These are phyloP conservation scores for Schizophyllum amplum DNA, from an alignment of 1,284 basidiomycete genomes.

Conservation along the genomic window DNA sequence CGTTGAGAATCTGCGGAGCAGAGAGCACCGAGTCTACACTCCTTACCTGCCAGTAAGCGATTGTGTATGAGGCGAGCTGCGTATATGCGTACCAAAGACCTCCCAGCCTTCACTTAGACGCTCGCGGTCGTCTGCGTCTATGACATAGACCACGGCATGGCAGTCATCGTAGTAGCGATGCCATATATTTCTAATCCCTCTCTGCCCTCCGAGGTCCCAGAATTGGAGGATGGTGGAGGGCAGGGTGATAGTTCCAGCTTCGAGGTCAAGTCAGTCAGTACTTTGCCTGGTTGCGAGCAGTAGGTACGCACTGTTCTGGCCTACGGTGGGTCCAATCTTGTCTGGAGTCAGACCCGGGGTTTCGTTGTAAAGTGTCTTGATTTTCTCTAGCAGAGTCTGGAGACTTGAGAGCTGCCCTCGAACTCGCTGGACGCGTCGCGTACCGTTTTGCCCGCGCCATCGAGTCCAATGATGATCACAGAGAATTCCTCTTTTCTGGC, in stretches of 20 bases:
- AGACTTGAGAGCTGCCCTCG: conserved; percentile 2
- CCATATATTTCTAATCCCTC: conserved; percentile 90
- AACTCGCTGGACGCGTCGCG: conserved; percentile 15
- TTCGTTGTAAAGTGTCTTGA: conserved; percentile 86
- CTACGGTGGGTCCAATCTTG: conserved; percentile 90
- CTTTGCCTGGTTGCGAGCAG: not conserved
- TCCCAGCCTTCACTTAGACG: conserved; percentile 88
- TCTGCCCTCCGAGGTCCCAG: conserved; percentile 90
- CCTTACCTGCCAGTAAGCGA: not conserved
- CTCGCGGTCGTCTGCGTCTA: conserved; percentile 84
- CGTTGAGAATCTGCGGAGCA: conserved; percentile 77
- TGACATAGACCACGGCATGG: conserved; percentile 87
- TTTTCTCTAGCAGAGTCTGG: conserved; percentile 85
- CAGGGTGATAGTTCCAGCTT: conserved; percentile 86
- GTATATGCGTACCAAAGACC: conserved; percentile 72
- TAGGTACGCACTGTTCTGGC: conserved; percentile 76
- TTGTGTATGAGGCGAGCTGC: not conserved
- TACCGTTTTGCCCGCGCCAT: conserved; percentile 89
- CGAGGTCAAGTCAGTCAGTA: not conserved
- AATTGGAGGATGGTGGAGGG: conserved; percentile 90
- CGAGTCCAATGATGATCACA: conserved; percentile 85
- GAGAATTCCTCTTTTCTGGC: conserved; percentile 89
- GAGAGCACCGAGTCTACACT: conserved; percentile 72
- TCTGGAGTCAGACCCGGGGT: conserved; percentile 77
- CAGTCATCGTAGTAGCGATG: conserved; percentile 90